Evolutionary conservation across 257 asterid genomes (phyloP), one percentile per base, ranked within the genome.

Genomic region (Solanum neorickii): DNA sequence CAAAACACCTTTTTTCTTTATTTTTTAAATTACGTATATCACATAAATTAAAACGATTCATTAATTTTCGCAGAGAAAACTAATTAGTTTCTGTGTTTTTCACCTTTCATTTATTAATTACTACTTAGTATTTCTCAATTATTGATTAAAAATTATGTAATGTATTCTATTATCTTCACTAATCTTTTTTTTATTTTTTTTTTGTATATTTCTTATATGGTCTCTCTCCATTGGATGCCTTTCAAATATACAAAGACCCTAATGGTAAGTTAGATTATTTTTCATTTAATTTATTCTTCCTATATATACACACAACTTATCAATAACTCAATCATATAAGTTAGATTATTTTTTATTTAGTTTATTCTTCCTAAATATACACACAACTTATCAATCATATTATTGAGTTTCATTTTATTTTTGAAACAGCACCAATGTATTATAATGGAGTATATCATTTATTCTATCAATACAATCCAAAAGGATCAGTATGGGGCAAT

Each of bases 401-500:
- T 37, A 2, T 27, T 84, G 23, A 66, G 8, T 46, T 77, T 78
- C 12, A 8, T 14, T 21, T 23, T 27, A 15, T 83, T 44, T 15
- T 18, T 3, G 0, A 42, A 56, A 52, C 86, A 92, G 95, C 89
- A 2, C 95, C 95, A 18, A 88, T 91, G 90, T 92, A 89, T 86
- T 91, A 86, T 83, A 92, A 92, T 25, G 94, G 95, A 78, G 1
- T 91, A 0, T 92, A 92, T 74, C 95, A 92, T 88, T 91, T 92
- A 2, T 91, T 92, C 87, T 92, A 91, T 68, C 94, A 92, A 20
- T 88, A 92, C 88, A 92, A 92, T 62, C 94, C 95, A 5, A 88
- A 87, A 69, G 95, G 95, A 4, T 86, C 94, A 3, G 91, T 91
- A 0, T 92, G 95, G 95, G 93, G 92, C 12, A 89, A 90, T 27